These are phyloP conservation scores for Pholiota conissans DNA, from an alignment of 768 basidiomycete genomes.

Conservation along the genomic window DNA sequence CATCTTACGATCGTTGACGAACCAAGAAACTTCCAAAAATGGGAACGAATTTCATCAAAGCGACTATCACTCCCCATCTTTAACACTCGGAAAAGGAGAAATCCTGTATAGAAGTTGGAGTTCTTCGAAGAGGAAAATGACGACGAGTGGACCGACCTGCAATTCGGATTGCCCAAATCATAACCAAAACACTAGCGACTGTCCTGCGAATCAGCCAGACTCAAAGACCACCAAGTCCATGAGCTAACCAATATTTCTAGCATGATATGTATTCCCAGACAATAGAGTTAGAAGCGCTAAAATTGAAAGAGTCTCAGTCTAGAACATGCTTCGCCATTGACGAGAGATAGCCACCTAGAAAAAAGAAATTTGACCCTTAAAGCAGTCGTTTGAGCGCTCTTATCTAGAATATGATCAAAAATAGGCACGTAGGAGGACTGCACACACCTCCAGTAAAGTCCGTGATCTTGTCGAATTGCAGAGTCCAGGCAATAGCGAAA, in stretches of 20 bases:
- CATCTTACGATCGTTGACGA: slow-evolving; percentile 8
- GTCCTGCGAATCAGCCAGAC: background rate
- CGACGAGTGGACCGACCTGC: slow-evolving; percentile 36
- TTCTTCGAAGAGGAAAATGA: background rate
- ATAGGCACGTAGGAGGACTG: too few relatives aligned
- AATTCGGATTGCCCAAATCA: slow-evolving; percentile 66
- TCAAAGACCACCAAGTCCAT: background rate
- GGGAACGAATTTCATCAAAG: slow-evolving; percentile 65
- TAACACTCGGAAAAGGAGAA: slow-evolving; percentile 68
- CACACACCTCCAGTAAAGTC: slow-evolving; percentile 59
- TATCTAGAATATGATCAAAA: too few relatives aligned
- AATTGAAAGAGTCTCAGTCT: background rate
- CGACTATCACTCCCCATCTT: slow-evolving; percentile 65
- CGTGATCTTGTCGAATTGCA: slow-evolving; percentile 75
- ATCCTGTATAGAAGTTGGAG: slow-evolving; percentile 35
- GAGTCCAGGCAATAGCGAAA: slow-evolving; percentile 66
- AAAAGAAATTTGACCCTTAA: slow-evolving; percentile 65
- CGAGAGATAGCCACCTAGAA: slow-evolving; percentile 40
- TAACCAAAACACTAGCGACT: slow-evolving; percentile 57
- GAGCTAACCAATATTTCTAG: slow-evolving; percentile 48
- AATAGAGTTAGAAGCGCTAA: slow-evolving; percentile 62
- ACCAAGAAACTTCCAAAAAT: slow-evolving; percentile 68
- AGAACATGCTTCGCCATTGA: background rate
- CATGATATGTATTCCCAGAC: slow-evolving; percentile 58
- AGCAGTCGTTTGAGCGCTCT: background rate